Evolutionary conservation across 1,284 basidiomycete species (phyloP).

Genomic region (Trametes sp.): DNA sequence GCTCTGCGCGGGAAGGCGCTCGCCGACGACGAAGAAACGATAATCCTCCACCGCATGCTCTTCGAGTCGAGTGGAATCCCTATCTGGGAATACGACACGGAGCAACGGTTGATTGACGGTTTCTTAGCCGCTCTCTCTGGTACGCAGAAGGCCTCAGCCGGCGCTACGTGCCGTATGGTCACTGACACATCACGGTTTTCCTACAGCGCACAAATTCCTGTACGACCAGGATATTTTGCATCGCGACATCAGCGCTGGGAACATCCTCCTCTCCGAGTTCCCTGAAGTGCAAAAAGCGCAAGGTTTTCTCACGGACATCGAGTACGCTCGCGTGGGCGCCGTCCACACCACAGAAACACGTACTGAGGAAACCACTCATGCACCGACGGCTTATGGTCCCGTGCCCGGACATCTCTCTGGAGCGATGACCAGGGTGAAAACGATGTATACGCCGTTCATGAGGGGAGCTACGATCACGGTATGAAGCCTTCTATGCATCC

Average conservation of each 20-base stretch:
- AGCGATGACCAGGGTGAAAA: background rate
- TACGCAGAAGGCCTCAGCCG: no score
- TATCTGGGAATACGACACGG: slow-evolving; percentile 8
- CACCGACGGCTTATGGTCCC: no score
- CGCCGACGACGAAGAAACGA: background rate
- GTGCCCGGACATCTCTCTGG: no score
- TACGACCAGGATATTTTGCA: slow-evolving; percentile 7
- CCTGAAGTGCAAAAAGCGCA: background rate
- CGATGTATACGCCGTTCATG: background rate
- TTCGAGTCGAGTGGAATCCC: background rate
- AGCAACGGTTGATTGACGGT: background rate
- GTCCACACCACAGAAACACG: background rate
- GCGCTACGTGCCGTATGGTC: no score
- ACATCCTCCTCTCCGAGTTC: no score
- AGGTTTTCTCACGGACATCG: slow-evolving; percentile 12
- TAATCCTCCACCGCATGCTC: slow-evolving; percentile 6
- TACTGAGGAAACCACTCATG: no score
- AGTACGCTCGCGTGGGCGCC: background rate
- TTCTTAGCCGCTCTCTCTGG: slow-evolving; percentile 3
- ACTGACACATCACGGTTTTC: background rate
- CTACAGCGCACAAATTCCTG: slow-evolving; percentile 12
- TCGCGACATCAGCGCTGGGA: no score
- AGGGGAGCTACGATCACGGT: slow-evolving; percentile 1
- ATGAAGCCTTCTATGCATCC: background rate
- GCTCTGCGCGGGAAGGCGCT: background rate